Base-by-base conservation (phyloP, 345 rosid species). In the Crucihimalaya himalaica region DNA sequence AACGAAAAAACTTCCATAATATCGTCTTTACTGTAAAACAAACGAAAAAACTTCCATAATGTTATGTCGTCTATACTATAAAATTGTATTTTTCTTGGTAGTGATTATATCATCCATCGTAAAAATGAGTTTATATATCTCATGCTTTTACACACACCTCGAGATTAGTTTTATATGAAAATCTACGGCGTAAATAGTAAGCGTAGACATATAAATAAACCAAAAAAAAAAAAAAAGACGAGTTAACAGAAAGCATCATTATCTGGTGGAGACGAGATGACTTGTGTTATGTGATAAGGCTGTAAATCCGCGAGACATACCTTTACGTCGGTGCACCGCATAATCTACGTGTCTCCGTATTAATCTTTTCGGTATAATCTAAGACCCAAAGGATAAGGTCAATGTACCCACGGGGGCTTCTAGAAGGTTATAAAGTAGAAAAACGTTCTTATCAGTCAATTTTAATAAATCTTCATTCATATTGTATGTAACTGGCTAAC, bases 221-320 rank as follows among this genome's bases (percentile, higher is more conserved):
- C 47, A 6, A 54, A 53, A 25, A 19, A 6, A 54, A 53, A 25
- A 19, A 19, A 2, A 58, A 35, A 35, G 9, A 58, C 12, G 10
- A 21, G 39, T 13, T 3, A 13, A 20, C 31, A 60, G 29, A 60
- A 37, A 37, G 14, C 18, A 42, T 40, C 5, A 15, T 60, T 48
- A 46, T 56, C 40, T 25, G 55, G 63, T 72, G 9, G 63, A 47
- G 58, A 62, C 20, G 68, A 62, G 60, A 50, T 43, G 70, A 53
- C 64, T 54, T 53, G 57, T 55, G 57, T 53, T 42, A 48, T 55
- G 57, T 43, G 65, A n/a, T n/a, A n/a, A 34, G 40, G 57, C 39
- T 55, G 8, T 8, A 55, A 55, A 59, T 74, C 66, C 66, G 52
- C 60, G 55, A 63, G 28, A 43, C 56, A 25, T 40, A 72, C 55